Evolutionary conservation across 345 rosid genomes (phyloP), one percentile per base, ranked within the genome.

Genomic region (Combretum micranthum): DNA sequence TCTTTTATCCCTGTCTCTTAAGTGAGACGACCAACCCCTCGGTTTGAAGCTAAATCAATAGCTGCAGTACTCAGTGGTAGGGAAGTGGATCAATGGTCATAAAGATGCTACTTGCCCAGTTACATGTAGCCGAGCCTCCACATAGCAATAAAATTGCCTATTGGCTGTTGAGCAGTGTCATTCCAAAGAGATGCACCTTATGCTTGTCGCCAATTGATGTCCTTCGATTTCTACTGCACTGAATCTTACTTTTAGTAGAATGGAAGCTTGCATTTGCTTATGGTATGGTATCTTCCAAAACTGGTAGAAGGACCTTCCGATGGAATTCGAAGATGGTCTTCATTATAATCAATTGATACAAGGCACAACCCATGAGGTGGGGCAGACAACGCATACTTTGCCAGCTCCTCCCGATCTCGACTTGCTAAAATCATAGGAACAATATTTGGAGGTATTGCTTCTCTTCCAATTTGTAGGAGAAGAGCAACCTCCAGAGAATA

Each of bases 361-460:
- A 88, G 93, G 69, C 82, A 77, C 17, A 92, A 87, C n/a, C 96
- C 93, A 14, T 92, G 93, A 44, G 98, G 88, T 19, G 90, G 83
- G 0, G 82, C 77, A 63, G 90, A 59, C 58, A 84, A 61, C 5
- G 81, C 45, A 66, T 81, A 83, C 64, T 83, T 88, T 4, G 93
- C 98, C 20, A 88, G 90, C 79, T 79, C 86, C 72, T 63, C 84
- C 42, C 97, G 83, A 69, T 84, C 82, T 49, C 62, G 74, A 69
- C 86, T 81, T 66, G 72, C 81, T 52, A 92, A 59, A 59, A 86
- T 81, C 73, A 61, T 64, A 5, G 86, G 83, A 47, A 86, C 90
- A 66, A 84, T 79, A 62, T 69, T 75, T 15, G 90, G 75, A 73
- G 91, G 88, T 65, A 82, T 17, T 20, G 89, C 96, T 71, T 89